phyloP scores from a whole-genome alignment of 2,329 filamentous ascomycete species.

The Calonectria hongkongensis region DNA sequence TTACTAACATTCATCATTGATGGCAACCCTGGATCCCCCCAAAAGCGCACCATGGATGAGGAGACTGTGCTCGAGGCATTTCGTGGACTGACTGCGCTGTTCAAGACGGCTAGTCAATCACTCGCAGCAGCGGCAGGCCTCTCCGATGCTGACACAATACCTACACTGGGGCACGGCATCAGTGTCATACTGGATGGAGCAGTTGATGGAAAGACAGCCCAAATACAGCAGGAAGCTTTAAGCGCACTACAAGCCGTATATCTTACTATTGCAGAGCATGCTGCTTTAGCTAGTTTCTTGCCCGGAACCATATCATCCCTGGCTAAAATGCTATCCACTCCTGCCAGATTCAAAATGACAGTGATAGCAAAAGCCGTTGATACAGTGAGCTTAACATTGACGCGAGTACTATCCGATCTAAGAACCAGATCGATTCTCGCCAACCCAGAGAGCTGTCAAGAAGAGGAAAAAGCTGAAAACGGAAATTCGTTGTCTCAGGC shows the following conservation, averaged over 20 bases:
- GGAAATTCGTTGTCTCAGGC: conserved; percentile 65
- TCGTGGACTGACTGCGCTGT: conserved; percentile 79
- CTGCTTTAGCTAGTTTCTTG: conserved; percentile 89
- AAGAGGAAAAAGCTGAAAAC: conserved; percentile 48
- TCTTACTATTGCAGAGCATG: conserved; percentile 79
- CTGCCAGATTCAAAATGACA: conserved; percentile 72
- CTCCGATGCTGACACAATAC: conserved; percentile 77
- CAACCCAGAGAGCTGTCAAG: conserved; percentile 55
- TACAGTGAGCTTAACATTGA: conserved; percentile 73
- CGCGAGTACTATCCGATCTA: conserved; percentile 75
- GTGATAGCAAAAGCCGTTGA: conserved; percentile 79
- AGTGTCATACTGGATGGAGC: conserved; percentile 86
- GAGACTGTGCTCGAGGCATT: conserved; percentile 85
- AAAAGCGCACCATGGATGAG: conserved; percentile 74
- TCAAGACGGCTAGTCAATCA: conserved; percentile 74
- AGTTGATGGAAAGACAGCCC: conserved; percentile 76
- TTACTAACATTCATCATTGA: conserved; percentile 88
- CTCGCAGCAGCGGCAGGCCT: conserved; percentile 69
- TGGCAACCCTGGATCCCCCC: conserved; percentile 75
- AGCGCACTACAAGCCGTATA: conserved; percentile 78
- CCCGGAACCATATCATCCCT: conserved; percentile 91
- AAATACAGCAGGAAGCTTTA: conserved; percentile 83
- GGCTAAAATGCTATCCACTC: conserved; percentile 83
- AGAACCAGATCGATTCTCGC: conserved; percentile 68
- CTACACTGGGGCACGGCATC: conserved; percentile 87